Percentiles rank a stretch among this genome's conserved stretches.
Conservation (phyloP, 1,139 yeast species). For the Lodderomyces theae region DNA sequence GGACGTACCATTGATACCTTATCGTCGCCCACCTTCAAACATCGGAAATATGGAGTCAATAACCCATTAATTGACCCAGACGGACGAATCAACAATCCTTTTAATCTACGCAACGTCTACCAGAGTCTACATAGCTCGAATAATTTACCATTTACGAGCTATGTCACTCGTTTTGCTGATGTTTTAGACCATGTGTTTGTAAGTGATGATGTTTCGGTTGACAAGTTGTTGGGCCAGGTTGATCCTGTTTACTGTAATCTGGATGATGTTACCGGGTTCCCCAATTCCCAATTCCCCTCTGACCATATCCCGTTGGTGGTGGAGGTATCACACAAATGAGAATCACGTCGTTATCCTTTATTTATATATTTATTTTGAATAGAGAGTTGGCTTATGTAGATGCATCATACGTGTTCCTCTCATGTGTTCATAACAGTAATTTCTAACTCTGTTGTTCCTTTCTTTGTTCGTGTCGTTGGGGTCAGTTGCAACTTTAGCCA, state of each 20-base stretch:
- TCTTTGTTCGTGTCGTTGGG: too few relatives aligned
- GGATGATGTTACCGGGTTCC: slow-evolving; percentile 30
- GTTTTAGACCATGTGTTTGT: slow-evolving; percentile 62
- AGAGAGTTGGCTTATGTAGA: too few relatives aligned
- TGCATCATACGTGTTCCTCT: too few relatives aligned
- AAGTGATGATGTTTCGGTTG: slow-evolving; percentile 27
- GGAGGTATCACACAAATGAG: slow-evolving; percentile 7
- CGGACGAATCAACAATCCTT: slow-evolving; percentile 21
- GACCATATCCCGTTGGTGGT: slow-evolving; percentile 39
- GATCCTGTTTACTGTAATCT: slow-evolving; percentile 18
- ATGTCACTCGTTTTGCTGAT: slow-evolving; percentile 47
- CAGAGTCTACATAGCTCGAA: slow-evolving; percentile 17
- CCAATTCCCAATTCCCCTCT: slow-evolving; percentile 42
- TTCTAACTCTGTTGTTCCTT: too few relatives aligned
- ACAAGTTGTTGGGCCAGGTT: slow-evolving; percentile 22
- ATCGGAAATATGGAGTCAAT: slow-evolving; percentile 32
- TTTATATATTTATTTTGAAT: background rate
- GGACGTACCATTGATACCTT: slow-evolving; percentile 32
- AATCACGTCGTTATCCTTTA: background rate
- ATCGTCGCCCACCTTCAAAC: slow-evolving; percentile 22
- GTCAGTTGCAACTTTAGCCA: too few relatives aligned
- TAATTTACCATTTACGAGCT: slow-evolving; percentile 46
- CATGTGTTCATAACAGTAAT: too few relatives aligned
- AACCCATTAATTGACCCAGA: slow-evolving; percentile 19
- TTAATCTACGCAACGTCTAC: slow-evolving; percentile 21